Base-by-base conservation (phyloP, 140 eudicot genomes). In the Oenanthe javanica region DNA sequence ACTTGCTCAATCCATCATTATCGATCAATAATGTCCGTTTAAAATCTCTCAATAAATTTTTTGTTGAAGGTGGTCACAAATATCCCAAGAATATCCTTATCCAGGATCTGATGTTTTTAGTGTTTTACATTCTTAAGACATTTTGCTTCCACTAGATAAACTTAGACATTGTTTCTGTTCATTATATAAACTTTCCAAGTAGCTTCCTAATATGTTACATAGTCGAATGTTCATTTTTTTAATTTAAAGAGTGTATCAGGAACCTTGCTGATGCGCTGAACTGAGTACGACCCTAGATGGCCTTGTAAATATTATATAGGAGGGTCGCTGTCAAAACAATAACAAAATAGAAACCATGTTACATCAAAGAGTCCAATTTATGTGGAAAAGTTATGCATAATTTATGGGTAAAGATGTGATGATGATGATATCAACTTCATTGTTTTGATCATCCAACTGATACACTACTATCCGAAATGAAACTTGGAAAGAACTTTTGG, bases 401-500 rank as follows among this genome's bases (percentile, higher is more conserved):
- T 12, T 67, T 31, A 4, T 12, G 76, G 15, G 51, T 16, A 71
- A 12, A 42, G 46, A 18, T 16, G 36, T 31, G 36, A 57, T 57
- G 14, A 15, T 27, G 45, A 51, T 77, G 67, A 54, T 3, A 54
- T 52, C 69, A 54, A 52, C 42, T 43, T 43, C n/a, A 40, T 0
- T 23, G 91, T 80, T 88, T 86, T n/a, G 85, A 87, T 84, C 82
- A 85, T 73, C 91, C 89, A 1, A 77, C 89, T 77, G 93, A 89
- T 78, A 89, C 91, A 5, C 42, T 83, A 19, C 57, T 89, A 45
- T 87, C 91, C 2, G 91, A 85, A 5, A 85, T 89, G 93, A 87
- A 80, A 48, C 79, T 89, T 23, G 91, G 93, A 0, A 79, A 78
- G 81, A 82, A 87, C 59, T 75, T 87, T 8, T 7, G 59, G 10